These are phyloP conservation scores for Ceratobasidium sp. DNA, from an alignment of 1,284 basidiomycete species.

Conservation along the genomic window DNA sequence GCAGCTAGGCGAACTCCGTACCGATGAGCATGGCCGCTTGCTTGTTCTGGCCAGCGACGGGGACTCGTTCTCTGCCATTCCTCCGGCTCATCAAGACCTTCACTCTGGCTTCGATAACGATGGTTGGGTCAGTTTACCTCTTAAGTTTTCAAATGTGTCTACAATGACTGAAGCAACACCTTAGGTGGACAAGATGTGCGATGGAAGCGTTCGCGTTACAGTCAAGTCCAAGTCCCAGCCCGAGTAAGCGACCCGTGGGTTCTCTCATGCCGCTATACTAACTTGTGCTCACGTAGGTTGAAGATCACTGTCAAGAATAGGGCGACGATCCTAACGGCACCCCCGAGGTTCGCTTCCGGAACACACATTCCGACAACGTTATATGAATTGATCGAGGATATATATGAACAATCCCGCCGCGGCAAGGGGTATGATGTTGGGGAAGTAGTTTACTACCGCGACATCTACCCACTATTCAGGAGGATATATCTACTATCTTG, in stretches of 20 bases:
- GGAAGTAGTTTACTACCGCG: conserved; percentile 44
- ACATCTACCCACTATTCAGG: conserved; percentile 49
- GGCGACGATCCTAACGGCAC: conserved; percentile 46
- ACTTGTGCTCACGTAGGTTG: not conserved
- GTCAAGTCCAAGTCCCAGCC: conserved; percentile 18
- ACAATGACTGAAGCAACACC: not conserved
- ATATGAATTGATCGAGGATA: conserved; percentile 49
- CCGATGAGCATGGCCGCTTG: conserved; percentile 43
- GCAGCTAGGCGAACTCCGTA: conserved; percentile 43
- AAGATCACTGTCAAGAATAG: conserved; percentile 33
- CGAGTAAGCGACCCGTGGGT: not conserved
- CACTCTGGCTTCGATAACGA: conserved; percentile 44
- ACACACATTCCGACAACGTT: conserved; percentile 48
- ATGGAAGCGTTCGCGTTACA: conserved; percentile 43
- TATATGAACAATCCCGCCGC: conserved; percentile 45
- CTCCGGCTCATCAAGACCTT: conserved; percentile 40
- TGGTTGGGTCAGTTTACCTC: conserved; percentile 42
- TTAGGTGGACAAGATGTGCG: conserved; percentile 43
- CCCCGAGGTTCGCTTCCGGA: conserved; percentile 49
- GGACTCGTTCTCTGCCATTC: conserved; percentile 40
- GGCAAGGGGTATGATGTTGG: conserved; percentile 39
- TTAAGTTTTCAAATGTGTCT: not conserved
- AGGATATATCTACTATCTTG: conserved; percentile 43
- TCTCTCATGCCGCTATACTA: not conserved
- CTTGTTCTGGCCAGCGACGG: conserved; percentile 44